These are phyloP conservation scores for Ceratobasidium sp. DNA, from an alignment of 1,284 basidiomycete species.

Conservation along the genomic window DNA sequence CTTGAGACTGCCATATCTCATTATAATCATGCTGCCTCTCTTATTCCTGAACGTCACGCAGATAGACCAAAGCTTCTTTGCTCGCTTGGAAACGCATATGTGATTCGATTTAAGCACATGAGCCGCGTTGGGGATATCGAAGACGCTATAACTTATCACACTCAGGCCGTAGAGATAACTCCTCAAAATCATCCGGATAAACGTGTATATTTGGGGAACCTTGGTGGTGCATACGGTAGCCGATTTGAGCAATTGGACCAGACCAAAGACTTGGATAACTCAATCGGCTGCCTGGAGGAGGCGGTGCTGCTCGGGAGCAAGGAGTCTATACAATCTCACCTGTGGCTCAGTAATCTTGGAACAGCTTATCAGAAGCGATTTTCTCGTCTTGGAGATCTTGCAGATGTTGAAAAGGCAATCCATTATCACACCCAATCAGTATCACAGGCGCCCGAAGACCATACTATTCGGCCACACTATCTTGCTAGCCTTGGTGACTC, in stretches of 20 bases:
- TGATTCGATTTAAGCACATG: neutral
- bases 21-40: neutral
- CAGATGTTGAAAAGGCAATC: slow-evolving; percentile 27
- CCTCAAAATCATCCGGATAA: too few species aligned
- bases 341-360: slow-evolving; percentile 4
- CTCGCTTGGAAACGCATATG: neutral
- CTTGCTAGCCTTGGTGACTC: slow-evolving; percentile 1
- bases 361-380: neutral
- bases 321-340: neutral
- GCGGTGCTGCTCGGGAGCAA: neutral
- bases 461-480: neutral
- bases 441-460: neutral
- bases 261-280: neutral
- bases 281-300: neutral
- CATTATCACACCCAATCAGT: slow-evolving; percentile 11
- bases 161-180: too few species aligned
- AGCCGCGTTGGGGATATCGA: too few species aligned
- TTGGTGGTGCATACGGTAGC: neutral
- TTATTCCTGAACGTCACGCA: neutral
- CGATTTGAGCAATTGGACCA: slow-evolving; percentile 26
- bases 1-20: neutral
- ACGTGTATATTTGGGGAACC: slow-evolving; percentile 3
- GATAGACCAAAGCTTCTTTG: neutral
- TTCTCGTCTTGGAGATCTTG: neutral
- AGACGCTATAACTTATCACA: too few species aligned